Evolutionary conservation across 2,329 filamentous ascomycete genomes (phyloP).

Genomic region (Chaetoscypha palmicola): DNA sequence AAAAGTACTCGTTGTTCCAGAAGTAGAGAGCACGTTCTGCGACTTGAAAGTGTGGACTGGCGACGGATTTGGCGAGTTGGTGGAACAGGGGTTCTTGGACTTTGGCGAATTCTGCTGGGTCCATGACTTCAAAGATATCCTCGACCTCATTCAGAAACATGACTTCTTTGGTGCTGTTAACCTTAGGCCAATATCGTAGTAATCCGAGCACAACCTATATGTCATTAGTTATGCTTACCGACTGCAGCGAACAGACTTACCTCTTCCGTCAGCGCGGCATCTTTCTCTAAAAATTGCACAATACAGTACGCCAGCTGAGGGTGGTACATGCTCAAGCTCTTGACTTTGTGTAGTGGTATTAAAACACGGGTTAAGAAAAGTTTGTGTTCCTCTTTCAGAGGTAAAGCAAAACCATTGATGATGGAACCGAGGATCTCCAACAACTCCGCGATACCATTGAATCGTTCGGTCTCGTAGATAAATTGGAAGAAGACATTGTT

Average conservation of each 20-base stretch:
- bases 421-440: slow-evolving; percentile 62
- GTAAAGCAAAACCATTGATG: slow-evolving; percentile 96
- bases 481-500: slow-evolving; percentile 99
- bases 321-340: slow-evolving; percentile 99
- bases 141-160: slow-evolving; percentile 99
- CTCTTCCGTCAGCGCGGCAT: slow-evolving; percentile 94
- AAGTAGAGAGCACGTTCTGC: slow-evolving; percentile 96
- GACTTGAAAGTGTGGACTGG: slow-evolving; percentile 97
- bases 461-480: slow-evolving; percentile 95
- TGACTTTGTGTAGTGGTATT: slow-evolving; percentile 93
- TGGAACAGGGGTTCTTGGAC: slow-evolving; percentile 97
- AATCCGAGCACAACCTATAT: slow-evolving; percentile 81
- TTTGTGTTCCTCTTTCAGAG: slow-evolving; percentile 97
- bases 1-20: slow-evolving; percentile 99
- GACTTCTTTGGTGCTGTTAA: slow-evolving; percentile 98
- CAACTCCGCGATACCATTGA: slow-evolving; percentile 36
- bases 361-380: slow-evolving; percentile 91
- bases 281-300: slow-evolving; percentile 97
- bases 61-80: slow-evolving; percentile 94
- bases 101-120: slow-evolving; percentile 96
- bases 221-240: slow-evolving; percentile 12
- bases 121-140: slow-evolving; percentile 99
- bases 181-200: slow-evolving; percentile 96
- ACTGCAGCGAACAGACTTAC: slow-evolving; percentile 41
- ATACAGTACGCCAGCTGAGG: slow-evolving; percentile 98